Base-by-base conservation (phyloP, 2,329 filamentous ascomycete genomes). In the Canariomyces notabilis region DNA sequence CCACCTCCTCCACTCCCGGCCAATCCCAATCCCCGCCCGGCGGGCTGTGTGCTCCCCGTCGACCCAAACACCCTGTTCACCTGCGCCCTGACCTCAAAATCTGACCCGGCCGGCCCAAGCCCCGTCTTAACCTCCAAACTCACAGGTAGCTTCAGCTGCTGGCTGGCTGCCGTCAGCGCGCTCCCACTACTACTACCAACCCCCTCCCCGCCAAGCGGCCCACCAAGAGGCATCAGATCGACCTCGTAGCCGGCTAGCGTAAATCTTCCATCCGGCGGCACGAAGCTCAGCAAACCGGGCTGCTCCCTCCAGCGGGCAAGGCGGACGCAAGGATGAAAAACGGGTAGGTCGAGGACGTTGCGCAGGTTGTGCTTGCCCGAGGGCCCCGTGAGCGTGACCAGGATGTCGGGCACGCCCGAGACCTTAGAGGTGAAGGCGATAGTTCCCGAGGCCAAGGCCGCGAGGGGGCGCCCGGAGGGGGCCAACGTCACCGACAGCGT, bases 341-440 rank as follows among this genome's bases (percentile, higher is more conserved):
- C 89, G 1, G 91, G 93, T 2, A 95, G 72, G 54, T 94, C 85
- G 64, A 98, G 80, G 29, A 90, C 77, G 52, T 78, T 80, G 14
- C 73, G 76, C 39, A 96, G 75, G 41, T 83, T 83, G 60, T 87
- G 84, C 54, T 83, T 86, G n/a, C 87, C 87, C 1, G 87, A 87
- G 0, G 89, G 86, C 2, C 87, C 85, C 1, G 84, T 85, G 21
- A 98, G 75, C 12, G 78, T 85, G 8, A 98, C 71, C 15, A 89
- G 66, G n/a, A 98, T 77, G 62, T 98, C 91, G 1, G 93, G 93
- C 2, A 97, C 80, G 4, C 93, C 93, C 1, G 91, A 96, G 33
- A 98, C 88, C 63, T 97, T 96, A 44, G 87, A 84, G 0, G 89
- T 97, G 64, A 97, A 97, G 2, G 88, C 90, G 56, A 98, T 91